Conservation (phyloP, 2,329 filamentous ascomycete genomes). For the Blastomyces silverae region DNA sequence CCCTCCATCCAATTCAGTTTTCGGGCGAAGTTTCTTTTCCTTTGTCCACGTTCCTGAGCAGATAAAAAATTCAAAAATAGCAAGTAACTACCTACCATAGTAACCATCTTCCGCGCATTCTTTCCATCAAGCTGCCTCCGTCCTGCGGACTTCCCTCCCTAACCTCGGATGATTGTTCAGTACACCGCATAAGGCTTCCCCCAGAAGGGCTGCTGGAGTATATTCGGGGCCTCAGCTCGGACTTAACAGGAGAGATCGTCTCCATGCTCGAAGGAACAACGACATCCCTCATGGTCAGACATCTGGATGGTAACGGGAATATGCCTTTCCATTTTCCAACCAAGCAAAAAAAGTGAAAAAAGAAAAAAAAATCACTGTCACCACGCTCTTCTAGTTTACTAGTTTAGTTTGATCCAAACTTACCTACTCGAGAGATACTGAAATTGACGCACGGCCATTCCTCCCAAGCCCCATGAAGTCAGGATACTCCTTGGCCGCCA, state of each 20-base stretch:
- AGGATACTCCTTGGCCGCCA: not conserved
- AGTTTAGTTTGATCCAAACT: not conserved
- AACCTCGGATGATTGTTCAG: too few species aligned
- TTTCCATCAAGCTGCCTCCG: not conserved
- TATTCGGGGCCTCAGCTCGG: too few species aligned
- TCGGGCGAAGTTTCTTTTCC: not conserved
- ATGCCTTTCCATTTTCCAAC: not conserved
- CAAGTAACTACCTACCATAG: not conserved
- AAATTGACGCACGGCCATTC: not conserved
- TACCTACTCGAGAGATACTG: slow-evolving; percentile 2
- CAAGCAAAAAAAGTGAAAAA: not conserved
- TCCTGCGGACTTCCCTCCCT: too few species aligned
- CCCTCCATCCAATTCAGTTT: not conserved
- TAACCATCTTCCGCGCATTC: not conserved
- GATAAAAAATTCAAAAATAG: not conserved
- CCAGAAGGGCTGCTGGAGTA: too few species aligned
- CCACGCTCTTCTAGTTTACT: not conserved
- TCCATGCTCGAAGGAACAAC: too few species aligned
- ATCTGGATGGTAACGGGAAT: not conserved
- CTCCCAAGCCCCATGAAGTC: too few species aligned
- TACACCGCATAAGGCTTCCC: too few species aligned
- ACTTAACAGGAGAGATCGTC: too few species aligned
- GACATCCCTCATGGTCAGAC: too few species aligned
- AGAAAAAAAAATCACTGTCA: not conserved
- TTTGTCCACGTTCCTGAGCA: not conserved